Evolutionary conservation across 352 stramenopile species (phyloP).

Genomic region (Halophytophthora polymorphica): DNA sequence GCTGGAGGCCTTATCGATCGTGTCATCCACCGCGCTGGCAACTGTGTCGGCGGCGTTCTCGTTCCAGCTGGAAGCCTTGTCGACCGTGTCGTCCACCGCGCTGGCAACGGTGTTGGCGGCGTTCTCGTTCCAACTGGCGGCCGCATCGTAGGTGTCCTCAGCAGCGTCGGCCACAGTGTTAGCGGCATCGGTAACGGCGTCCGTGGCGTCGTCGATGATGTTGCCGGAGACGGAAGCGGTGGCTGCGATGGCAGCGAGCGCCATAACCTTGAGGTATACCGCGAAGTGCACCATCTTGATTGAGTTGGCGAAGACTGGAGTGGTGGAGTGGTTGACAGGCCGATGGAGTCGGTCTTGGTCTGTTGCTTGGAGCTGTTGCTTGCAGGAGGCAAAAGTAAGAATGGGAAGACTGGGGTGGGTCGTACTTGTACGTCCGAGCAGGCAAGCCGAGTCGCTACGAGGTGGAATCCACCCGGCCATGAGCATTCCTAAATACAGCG

Average conservation of each 20-base stretch:
- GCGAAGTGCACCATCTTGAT: conserved; percentile 16
- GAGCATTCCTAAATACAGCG: too few species aligned
- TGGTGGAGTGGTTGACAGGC: too few species aligned
- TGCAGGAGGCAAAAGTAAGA: too few species aligned
- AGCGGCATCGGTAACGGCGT: conserved; percentile 17
- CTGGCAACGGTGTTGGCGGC: conserved; percentile 19
- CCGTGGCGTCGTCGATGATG: conserved; percentile 19
- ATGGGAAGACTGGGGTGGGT: too few species aligned
- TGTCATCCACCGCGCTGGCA: conserved; percentile 12
- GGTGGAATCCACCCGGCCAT: too few species aligned
- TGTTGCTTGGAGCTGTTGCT: too few species aligned
- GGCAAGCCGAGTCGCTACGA: too few species aligned
- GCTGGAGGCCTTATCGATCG: conserved; percentile 16
- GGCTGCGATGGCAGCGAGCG: conserved; percentile 10
- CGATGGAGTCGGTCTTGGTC: too few species aligned
- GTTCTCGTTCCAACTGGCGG: conserved; percentile 21
- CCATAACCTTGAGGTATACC: conserved; percentile 8
- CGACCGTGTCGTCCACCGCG: conserved; percentile 11
- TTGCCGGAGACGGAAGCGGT: conserved; percentile 7
- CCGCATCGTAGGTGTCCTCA: conserved; percentile 13
- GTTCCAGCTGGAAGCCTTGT: conserved; percentile 18
- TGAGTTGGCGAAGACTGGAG: too few species aligned
- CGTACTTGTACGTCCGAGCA: too few species aligned
- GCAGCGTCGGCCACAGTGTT: conserved; percentile 14
- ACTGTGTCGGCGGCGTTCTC: conserved; percentile 19